These are phyloP conservation scores for Solanum appendiculatum DNA, from an alignment of 257 asterid species.

Conservation along the genomic window DNA sequence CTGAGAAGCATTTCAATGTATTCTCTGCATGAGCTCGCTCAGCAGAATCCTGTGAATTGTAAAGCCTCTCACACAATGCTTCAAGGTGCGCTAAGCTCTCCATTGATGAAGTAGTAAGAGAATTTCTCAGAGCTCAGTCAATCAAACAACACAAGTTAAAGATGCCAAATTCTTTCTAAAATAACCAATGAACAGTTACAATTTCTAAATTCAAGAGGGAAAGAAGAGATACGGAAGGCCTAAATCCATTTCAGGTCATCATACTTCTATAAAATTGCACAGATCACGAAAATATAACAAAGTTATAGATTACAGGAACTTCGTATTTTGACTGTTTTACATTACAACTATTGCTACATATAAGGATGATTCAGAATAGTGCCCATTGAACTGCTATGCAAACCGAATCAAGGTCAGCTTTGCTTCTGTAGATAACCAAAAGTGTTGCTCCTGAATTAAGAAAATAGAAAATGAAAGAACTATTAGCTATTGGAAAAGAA, in stretches of 20 bases:
- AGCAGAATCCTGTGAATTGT: slow-evolving; percentile 90
- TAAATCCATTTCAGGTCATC: neutral
- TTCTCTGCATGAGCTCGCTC: slow-evolving; percentile 96
- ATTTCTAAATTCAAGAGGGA: neutral
- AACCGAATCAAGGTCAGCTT: neutral
- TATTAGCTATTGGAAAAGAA: neutral
- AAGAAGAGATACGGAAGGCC: neutral
- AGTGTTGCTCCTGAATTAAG: neutral
- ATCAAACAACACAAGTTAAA: neutral
- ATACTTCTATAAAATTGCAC: neutral
- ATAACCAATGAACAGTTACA: neutral
- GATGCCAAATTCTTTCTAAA: neutral
- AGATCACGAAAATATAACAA: neutral
- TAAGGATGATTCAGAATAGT: neutral
- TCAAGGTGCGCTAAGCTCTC: slow-evolving; percentile 99
- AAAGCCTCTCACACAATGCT: slow-evolving; percentile 93
- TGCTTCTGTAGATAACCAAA: neutral
- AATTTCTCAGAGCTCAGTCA: slow-evolving; percentile 6
- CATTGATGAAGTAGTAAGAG: slow-evolving; percentile 29
- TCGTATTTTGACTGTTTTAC: neutral
- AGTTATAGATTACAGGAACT: neutral
- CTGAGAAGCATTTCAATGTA: slow-evolving; percentile 94
- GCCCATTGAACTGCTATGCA: neutral
- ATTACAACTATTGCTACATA: neutral
- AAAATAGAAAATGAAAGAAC: neutral